These are phyloP conservation scores for Emergomyces pasteurianus DNA, from an alignment of 2,329 filamentous ascomycete genomes.

Conservation along the genomic window DNA sequence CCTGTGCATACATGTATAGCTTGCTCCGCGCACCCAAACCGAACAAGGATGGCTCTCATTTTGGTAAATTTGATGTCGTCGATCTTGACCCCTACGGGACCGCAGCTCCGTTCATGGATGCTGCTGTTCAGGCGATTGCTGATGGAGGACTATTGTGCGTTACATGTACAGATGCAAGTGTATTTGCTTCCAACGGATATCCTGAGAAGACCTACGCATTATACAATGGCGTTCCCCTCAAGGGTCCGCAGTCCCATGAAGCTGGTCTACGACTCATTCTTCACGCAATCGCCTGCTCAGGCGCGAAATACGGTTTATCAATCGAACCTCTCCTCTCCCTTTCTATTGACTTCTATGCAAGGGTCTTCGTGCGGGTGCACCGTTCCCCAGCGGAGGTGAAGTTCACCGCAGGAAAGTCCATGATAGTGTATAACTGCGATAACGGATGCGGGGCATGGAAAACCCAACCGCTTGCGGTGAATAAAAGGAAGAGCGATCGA, in stretches of 20 bases:
- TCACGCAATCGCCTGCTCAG: conserved; percentile 66
- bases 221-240: conserved; percentile 83
- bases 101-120: conserved; percentile 82
- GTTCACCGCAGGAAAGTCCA: conserved; percentile 78
- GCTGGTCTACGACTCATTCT: conserved; percentile 77
- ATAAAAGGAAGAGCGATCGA: conserved; percentile 55
- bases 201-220: conserved; percentile 85
- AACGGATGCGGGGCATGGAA: conserved; percentile 84
- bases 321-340: conserved; percentile 87
- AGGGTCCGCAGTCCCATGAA: conserved; percentile 78
- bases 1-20: conserved; percentile 82
- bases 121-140: conserved; percentile 72
- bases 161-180: conserved; percentile 90
- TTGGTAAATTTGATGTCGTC: conserved; percentile 73
- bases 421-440: conserved; percentile 88
- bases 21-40: conserved; percentile 40
- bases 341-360: conserved; percentile 90
- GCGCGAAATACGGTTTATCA: conserved; percentile 71
- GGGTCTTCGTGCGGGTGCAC: conserved; percentile 73
- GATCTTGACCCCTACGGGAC: conserved; percentile 95
- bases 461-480: conserved; percentile 64
- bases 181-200: conserved; percentile 90
- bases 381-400: conserved; percentile 79
- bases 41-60: conserved; percentile 21
- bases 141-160: conserved; percentile 88